phyloP scores from a whole-genome alignment of 2,329 filamentous ascomycete species.

The Arthrobotrys entomopaga region DNA sequence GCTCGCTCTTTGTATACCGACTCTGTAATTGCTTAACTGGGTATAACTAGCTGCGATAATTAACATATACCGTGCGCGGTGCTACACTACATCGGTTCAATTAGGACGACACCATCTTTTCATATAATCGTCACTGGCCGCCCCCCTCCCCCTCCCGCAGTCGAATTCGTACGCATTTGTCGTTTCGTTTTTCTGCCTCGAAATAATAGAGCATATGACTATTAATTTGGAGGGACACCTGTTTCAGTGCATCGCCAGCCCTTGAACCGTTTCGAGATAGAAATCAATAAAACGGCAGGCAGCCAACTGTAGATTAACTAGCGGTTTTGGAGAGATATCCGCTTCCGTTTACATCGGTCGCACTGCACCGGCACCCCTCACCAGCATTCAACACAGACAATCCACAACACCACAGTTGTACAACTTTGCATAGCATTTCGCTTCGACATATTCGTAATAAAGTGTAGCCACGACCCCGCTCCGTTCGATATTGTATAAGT shows the following conservation, averaged over 20 bases:
- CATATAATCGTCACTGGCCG: constrained; percentile 6
- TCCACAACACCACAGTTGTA: constrained; percentile 23
- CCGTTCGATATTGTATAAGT: background rate
- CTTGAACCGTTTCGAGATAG: background rate
- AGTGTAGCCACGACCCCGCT: too few relatives aligned
- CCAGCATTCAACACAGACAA: constrained; percentile 27
- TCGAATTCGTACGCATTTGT: constrained; percentile 7
- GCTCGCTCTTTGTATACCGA: constrained; percentile 12
- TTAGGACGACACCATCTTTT: constrained; percentile 28
- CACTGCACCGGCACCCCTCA: constrained; percentile 12
- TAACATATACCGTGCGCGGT: constrained; percentile 11
- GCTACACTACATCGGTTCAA: constrained; percentile 20
- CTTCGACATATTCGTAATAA: too few relatives aligned
- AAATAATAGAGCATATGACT: constrained; percentile 16
- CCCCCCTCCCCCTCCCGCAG: constrained; percentile 10
- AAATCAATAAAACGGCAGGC: constrained; percentile 21
- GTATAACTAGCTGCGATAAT: constrained; percentile 13
- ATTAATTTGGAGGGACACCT: constrained; percentile 8
- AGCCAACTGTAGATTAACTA: constrained; percentile 9
- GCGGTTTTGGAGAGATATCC: constrained; percentile 10
- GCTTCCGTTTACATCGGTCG: constrained; percentile 38
- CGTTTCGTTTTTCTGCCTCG: constrained; percentile 28
- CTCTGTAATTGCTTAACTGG: constrained; percentile 32
- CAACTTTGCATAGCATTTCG: background rate
- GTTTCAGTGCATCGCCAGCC: constrained; percentile 28